phyloP scores from a whole-genome alignment of 768 basidiomycete genomes.

The Erythrobasidium yunnanense region DNA sequence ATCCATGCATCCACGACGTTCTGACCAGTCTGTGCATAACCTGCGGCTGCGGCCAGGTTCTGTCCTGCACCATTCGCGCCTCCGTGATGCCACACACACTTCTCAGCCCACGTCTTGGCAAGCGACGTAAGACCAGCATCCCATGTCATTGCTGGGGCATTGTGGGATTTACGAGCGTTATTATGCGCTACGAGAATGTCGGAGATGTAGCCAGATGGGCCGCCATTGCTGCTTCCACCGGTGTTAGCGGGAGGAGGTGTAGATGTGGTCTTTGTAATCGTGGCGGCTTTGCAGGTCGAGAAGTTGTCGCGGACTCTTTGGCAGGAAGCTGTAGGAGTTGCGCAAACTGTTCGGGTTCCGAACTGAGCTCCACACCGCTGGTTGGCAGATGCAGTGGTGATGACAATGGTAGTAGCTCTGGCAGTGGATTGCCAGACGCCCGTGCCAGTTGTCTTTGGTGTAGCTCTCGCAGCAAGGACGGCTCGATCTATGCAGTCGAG shows the following conservation, averaged over 20 bases:
- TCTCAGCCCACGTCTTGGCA: constrained; percentile 13
- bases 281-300: not conserved
- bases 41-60: constrained; percentile 10
- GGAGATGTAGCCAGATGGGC: not conserved
- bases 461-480: no score
- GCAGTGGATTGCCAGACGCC: not conserved
- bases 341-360: not conserved
- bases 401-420: not conserved
- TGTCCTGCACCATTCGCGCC: not conserved
- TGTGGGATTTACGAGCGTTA: constrained; percentile 4
- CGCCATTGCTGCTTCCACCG: not conserved
- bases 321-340: not conserved
- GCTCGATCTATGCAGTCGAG: not conserved
- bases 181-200: constrained; percentile 10
- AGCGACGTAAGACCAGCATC: not conserved
- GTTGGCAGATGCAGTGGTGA: not conserved
- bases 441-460: not conserved
- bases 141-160: not conserved
- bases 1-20: constrained; percentile 9
- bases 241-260: not conserved
- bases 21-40: constrained; percentile 4
- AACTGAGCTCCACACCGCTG: not conserved
- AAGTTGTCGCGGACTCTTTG: not conserved
- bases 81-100: constrained; percentile 3
- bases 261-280: not conserved